A percentile compares a stretch with the other conserved stretches of the same genome.
phyloP scores from a whole-genome alignment of 306 rosid genomes.

The Gillenia trifoliata region DNA sequence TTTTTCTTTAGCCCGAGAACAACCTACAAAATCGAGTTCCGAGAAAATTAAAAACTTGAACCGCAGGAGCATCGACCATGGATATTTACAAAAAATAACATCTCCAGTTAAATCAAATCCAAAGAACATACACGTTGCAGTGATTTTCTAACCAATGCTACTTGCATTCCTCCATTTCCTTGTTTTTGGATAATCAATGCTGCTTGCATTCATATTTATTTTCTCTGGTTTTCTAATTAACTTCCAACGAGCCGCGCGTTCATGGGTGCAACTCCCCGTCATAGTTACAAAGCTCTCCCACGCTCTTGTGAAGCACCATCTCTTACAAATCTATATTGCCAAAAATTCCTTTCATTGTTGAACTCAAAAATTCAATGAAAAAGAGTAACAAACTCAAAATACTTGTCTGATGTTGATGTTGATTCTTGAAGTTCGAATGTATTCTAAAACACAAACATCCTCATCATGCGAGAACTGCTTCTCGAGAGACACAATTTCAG shows the following conservation, averaged over 20 bases:
- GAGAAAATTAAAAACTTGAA: neutral
- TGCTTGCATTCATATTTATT: neutral
- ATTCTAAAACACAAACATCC: conserved; percentile 57
- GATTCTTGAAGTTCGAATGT: conserved; percentile 77
- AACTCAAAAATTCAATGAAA: neutral
- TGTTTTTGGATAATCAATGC: neutral
- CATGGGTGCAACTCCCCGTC: neutral
- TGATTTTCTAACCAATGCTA: neutral
- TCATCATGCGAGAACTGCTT: conserved; percentile 44
- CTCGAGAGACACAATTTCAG: conserved; percentile 60
- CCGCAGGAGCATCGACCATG: neutral
- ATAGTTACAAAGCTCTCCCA: neutral
- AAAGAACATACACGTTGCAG: too few relatives aligned
- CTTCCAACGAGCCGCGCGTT: neutral
- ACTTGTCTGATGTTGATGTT: conserved; percentile 95
- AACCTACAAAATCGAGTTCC: neutral
- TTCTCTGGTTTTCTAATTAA: neutral
- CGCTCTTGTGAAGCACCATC: neutral
- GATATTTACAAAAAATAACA: neutral
- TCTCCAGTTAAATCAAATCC: neutral
- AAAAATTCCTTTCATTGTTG: neutral
- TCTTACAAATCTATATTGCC: neutral
- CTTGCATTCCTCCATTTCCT: neutral
- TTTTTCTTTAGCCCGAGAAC: neutral
- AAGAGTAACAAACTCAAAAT: conserved; percentile 28